These are phyloP conservation scores for Peronospora destructor DNA, from an alignment of 352 stramenopile genomes.

Conservation along the genomic window DNA sequence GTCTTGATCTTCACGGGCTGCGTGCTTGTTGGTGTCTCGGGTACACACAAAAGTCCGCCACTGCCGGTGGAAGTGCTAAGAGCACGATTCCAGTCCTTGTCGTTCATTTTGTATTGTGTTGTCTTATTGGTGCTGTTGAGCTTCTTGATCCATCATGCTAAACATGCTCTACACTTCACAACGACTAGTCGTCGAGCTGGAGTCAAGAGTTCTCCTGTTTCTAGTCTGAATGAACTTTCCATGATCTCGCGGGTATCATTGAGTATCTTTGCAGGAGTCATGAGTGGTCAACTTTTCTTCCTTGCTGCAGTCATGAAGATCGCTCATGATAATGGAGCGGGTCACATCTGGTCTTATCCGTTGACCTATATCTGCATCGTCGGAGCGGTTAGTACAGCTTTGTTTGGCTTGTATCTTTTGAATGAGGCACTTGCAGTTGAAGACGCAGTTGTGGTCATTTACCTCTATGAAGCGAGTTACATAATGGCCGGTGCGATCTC, in stretches of 20 bases:
- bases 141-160: conserved; percentile 50
- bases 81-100: conserved; percentile 44
- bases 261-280: conserved; percentile 58
- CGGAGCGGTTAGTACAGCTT: conserved; percentile 52
- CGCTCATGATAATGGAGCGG: conserved; percentile 43
- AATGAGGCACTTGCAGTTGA: conserved; percentile 78
- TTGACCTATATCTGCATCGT: conserved; percentile 67
- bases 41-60: conserved; percentile 53
- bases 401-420: conserved; percentile 62
- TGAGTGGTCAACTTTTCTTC: conserved; percentile 78
- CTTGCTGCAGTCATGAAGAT: conserved; percentile 59
- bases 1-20: conserved; percentile 74
- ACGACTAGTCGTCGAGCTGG: conserved; percentile 26
- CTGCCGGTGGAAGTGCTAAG: conserved; percentile 55
- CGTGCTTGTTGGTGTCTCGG: conserved; percentile 64
- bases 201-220: conserved; percentile 19
- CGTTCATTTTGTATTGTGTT: conserved; percentile 58
- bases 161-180: conserved; percentile 46
- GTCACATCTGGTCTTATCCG: conserved; percentile 43
- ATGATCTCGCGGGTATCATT: conserved; percentile 44
- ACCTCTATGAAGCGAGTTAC: conserved; percentile 78
- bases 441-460: conserved; percentile 77
- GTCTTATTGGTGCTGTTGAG: conserved; percentile 35
- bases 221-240: conserved; percentile 23
- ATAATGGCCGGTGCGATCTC: conserved; percentile 70